Evolutionary conservation across 345 rosid species (phyloP).

Genomic region (Acer negundo): DNA sequence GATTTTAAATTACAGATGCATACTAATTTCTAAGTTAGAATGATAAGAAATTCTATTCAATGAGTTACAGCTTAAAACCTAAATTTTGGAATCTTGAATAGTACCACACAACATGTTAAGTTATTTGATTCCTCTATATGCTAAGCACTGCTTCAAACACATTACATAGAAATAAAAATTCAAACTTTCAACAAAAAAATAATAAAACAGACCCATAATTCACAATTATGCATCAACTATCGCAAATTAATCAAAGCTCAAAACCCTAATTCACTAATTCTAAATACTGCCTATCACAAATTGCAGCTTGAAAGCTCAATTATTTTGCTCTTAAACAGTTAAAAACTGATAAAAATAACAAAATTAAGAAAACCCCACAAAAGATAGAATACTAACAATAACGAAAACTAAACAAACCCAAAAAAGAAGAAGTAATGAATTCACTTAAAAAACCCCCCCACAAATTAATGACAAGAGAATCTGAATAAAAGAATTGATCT

Average conservation of each 20-base stretch:
- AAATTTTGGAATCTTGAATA: not conserved
- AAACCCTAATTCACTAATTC: conserved; percentile 2
- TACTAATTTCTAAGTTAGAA: too few species aligned
- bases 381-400: conserved; percentile 18
- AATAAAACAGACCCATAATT: not conserved
- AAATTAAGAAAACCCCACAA: conserved; percentile 1
- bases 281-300: not conserved
- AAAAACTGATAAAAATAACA: not conserved
- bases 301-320: not conserved
- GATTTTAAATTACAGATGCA: too few species aligned
- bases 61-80: not conserved
- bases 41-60: not conserved
- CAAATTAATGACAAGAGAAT: not conserved
- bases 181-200: not conserved
- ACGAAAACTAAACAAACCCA: not conserved
- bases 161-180: not conserved
- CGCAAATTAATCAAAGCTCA: not conserved
- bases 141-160: not conserved
- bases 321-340: not conserved
- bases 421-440: conserved; percentile 13
- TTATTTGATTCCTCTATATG: not conserved
- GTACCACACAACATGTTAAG: not conserved
- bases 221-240: not conserved
- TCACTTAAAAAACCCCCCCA: conserved; percentile 15
- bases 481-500: conserved; percentile 16